Base-by-base conservation (phyloP, 2,329 filamentous ascomycete genomes). In the Cercospora zeae-maydis region DNA sequence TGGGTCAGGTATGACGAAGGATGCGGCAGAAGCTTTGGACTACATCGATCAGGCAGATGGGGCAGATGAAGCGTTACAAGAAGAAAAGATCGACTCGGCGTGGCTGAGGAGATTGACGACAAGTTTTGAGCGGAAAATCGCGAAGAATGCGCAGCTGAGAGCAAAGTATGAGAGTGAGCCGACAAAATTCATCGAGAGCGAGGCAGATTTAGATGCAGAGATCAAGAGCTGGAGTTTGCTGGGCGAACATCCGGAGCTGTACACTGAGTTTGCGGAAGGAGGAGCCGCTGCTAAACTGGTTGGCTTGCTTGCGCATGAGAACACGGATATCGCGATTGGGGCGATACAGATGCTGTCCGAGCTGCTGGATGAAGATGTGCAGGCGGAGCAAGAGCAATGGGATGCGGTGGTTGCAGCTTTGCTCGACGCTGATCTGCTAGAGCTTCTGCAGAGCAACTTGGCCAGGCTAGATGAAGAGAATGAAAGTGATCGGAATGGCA, bases 271-370 rank as follows among this genome's bases (percentile, higher is more conserved):
- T 72, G 87, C 89, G 33, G 88, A 86, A 68, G 81, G 92, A 57
- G 72, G 67, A 31, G 90, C 90, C 19, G 86, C 87, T 0, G 84
- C 78, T 4, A 93, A 88, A 59, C 77, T 99, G 56, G 91, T 96
- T 1, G 86, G 88, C 1, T 78, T 99, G 58, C 80, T 99, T 54
- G 89, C 93, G 14, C 95, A 99, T 75, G 95, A 99, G 71, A 99
- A 99, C 75, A 93, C 93, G 0, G 95, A 99, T 73, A 96, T 99
- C 67, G 92, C 95, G 10, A 96, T 98, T 70, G 91, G 89, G 66
- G 91, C 89, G 0, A 88, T 96, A 55, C 90, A 98, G 78, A 90
- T 97, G 52, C 86, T 99, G 56, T 88, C 86, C 61, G 95, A 99
- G 78, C 80, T 98, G 69, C 96, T 92, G 13, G 95, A 98, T 71